Conservation (phyloP, 768 basidiomycete species). For the Boletus rubroflammeus region DNA sequence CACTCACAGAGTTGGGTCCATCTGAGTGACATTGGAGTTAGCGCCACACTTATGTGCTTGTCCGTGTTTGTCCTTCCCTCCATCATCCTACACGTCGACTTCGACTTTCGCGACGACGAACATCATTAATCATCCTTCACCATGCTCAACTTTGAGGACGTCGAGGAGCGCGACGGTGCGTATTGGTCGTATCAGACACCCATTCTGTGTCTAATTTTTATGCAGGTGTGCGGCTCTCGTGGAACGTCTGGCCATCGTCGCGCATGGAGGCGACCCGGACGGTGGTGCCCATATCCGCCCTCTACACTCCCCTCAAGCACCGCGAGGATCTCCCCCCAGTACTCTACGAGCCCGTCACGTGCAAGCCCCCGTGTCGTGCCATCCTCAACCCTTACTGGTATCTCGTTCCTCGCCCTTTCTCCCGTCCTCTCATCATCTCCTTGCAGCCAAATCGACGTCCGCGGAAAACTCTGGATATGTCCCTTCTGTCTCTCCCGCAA, state of each 20-base stretch:
- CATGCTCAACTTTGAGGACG: constrained; percentile 91
- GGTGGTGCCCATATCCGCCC: constrained; percentile 96
- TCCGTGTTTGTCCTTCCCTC: constrained; percentile 15
- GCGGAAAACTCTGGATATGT: constrained; percentile 99
- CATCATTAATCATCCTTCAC: constrained; percentile 24
- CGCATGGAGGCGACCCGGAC: constrained; percentile 97
- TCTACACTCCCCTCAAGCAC: constrained; percentile 93
- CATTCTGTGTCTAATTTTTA: not conserved
- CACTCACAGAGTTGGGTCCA: not conserved
- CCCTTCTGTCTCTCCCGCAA: constrained; percentile 98
- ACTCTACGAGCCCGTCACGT: constrained; percentile 96
- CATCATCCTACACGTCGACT: constrained; percentile 27
- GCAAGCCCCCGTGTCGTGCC: constrained; percentile 96
- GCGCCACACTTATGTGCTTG: constrained; percentile 15
- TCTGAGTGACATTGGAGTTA: not conserved
- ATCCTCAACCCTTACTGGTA: constrained; percentile 98
- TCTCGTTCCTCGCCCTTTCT: constrained; percentile 19
- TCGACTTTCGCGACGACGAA: constrained; percentile 23
- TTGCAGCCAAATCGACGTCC: constrained; percentile 92
- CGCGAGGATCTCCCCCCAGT: constrained; percentile 94
- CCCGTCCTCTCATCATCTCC: not conserved
- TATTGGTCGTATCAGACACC: not conserved
- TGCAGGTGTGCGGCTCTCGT: constrained; percentile 88
- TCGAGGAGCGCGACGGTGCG: constrained; percentile 94
- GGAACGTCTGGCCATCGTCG: constrained; percentile 99